Base-by-base conservation (phyloP, 202 grass and related monocot species). In the Brachypodium distachyon region DNA sequence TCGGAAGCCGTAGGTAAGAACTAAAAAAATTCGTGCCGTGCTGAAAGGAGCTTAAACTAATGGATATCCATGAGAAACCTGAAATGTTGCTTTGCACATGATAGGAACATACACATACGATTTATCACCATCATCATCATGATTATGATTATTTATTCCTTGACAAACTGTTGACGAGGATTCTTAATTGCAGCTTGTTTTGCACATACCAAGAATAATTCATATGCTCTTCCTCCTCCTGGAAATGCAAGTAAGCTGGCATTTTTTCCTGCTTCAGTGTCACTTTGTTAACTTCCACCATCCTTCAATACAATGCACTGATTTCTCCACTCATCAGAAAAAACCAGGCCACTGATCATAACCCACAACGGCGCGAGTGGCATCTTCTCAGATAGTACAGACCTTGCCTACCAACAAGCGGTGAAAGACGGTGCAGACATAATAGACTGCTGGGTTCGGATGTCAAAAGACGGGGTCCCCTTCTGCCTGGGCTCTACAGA, bases 331-430 rank as follows among this genome's bases (percentile, higher is more conserved):
- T 50, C 32, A 48, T 63, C 53, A 78, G 73, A 41, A 59, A 73
- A 8, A 70, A 63, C 1, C 18, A 93, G 83, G 87, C 44, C 88
- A 23, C 63, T 90, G 55, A 85, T 97, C 55, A 94, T 97, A 77
- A 89, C 86, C 42, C 91, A 90, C 72, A 82, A 88, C 69, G 94
- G 94, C 21, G 94, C 94, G 1, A 94, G 91, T 12, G 94, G 94
- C 19, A 16, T 88, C 38, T 97, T 76, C 60, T 40, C 94, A 23
- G 88, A 72, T 67, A 81, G 88, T 86, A 92, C 88, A 0, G 91
- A 97, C 64, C 76, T 94, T 13, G 86, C 94, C 5, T 94, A 97
- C 63, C 67, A 88, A 56, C 72, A 92, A 72, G 91, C 94, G 5
- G 74, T 97, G 41, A 85, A 90, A 87, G 88, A 94, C 29, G 91